phyloP scores from a whole-genome alignment of 352 stramenopile genomes.

The Phytophthora sansomeana region DNA sequence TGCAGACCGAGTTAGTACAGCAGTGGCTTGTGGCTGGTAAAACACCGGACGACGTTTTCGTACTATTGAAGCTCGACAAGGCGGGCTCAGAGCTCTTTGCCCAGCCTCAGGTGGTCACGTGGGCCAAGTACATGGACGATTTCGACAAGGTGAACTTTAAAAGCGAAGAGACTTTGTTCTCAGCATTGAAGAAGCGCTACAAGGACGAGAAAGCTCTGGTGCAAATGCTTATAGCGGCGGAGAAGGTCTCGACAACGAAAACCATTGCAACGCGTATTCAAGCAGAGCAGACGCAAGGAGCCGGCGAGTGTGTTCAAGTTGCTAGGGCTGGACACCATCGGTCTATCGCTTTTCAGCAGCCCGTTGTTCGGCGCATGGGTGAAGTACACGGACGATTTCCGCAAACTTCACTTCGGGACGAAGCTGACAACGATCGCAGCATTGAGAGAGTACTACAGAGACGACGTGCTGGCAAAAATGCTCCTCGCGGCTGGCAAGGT shows the following conservation, averaged over 20 bases:
- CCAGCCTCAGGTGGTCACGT: conserved; percentile 10
- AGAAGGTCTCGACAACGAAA: conserved; percentile 7
- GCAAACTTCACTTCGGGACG: conserved; percentile 5
- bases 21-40: not conserved
- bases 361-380: conserved; percentile 11
- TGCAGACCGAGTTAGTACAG: not conserved
- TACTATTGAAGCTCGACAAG: not conserved
- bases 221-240: conserved; percentile 7
- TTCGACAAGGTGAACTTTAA: conserved; percentile 5
- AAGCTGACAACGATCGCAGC: conserved; percentile 11
- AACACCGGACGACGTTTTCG: not conserved
- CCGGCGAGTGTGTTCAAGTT: conserved; percentile 15
- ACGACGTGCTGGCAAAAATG: conserved; percentile 6
- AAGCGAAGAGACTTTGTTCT: not conserved
- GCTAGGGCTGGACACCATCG: conserved; percentile 7
- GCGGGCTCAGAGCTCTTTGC: not conserved
- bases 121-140: conserved; percentile 8
- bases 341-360: conserved; percentile 2
- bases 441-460: conserved; percentile 6
- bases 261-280: conserved; percentile 9
- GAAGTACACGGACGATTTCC: conserved; percentile 23
- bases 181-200: not conserved
- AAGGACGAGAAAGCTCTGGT: conserved; percentile 2
- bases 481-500: conserved; percentile 2
- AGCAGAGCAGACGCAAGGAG: conserved; percentile 9